phyloP scores from a whole-genome alignment of 2,329 filamentous ascomycete species.

The Phoma herbarum region DNA sequence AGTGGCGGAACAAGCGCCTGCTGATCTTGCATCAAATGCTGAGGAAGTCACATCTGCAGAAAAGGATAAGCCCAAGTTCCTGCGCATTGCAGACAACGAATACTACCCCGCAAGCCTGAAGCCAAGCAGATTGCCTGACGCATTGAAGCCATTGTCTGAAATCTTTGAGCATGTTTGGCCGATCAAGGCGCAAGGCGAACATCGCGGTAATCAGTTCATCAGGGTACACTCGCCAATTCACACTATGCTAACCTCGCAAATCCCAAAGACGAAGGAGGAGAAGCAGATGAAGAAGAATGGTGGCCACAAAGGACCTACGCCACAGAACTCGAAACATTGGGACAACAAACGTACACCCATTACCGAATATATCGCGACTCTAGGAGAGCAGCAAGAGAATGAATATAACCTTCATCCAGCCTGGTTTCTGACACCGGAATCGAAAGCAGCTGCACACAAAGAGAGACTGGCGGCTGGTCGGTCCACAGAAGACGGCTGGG shows the following conservation, averaged over 20 bases:
- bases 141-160: slow-evolving; percentile 71
- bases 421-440: slow-evolving; percentile 66
- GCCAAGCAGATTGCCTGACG: slow-evolving; percentile 52
- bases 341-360: slow-evolving; percentile 81
- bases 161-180: slow-evolving; percentile 93
- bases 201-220: slow-evolving; percentile 68
- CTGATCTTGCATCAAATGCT: slow-evolving; percentile 21
- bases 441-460: slow-evolving; percentile 63
- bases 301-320: slow-evolving; percentile 60
- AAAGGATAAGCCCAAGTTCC: slow-evolving; percentile 35
- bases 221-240: slow-evolving; percentile 86
- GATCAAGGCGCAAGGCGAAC: slow-evolving; percentile 85
- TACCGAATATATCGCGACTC: slow-evolving; percentile 76
- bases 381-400: slow-evolving; percentile 80
- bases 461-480: slow-evolving; percentile 62
- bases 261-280: slow-evolving; percentile 74
- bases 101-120: slow-evolving; percentile 59
- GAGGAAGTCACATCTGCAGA: slow-evolving; percentile 10
- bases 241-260: slow-evolving; percentile 79
- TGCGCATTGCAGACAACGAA: slow-evolving; percentile 57
- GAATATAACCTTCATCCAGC: slow-evolving; percentile 87
- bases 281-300: slow-evolving; percentile 62
- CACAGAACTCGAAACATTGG: slow-evolving; percentile 71
- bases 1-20: slow-evolving; percentile 8
- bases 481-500: slow-evolving; percentile 73